Evolutionary conservation across 805 yeast genomes (phyloP).

Genomic region (Lachancea mirantina): DNA sequence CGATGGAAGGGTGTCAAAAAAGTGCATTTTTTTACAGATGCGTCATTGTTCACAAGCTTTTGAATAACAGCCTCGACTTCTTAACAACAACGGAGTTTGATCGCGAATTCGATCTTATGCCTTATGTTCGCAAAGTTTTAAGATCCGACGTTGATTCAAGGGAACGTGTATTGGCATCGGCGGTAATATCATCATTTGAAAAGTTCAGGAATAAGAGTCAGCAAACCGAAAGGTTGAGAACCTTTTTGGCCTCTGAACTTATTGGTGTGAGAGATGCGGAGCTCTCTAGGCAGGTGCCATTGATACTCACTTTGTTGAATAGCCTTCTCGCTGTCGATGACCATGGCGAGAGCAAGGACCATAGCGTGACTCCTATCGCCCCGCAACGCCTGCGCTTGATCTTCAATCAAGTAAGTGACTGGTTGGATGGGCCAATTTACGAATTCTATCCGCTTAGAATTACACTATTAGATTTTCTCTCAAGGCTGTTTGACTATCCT

Average conservation of each 20-base stretch:
- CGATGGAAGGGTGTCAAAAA: slow-evolving; percentile 3
- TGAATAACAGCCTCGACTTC: slow-evolving; percentile 29
- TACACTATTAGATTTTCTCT: slow-evolving; percentile 42
- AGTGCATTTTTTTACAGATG: slow-evolving; percentile 29
- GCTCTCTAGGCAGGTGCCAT: slow-evolving; percentile 38
- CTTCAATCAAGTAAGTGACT: slow-evolving; percentile 42
- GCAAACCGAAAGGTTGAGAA: slow-evolving; percentile 47
- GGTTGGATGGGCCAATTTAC: slow-evolving; percentile 67
- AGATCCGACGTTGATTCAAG: no score
- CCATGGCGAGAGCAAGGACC: slow-evolving; percentile 18
- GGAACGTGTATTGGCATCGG: no score
- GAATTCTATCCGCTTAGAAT: slow-evolving; percentile 47
- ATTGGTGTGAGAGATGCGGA: slow-evolving; percentile 44
- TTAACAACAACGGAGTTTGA: slow-evolving; percentile 22
- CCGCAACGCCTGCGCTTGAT: slow-evolving; percentile 60
- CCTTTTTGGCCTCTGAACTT: slow-evolving; percentile 56
- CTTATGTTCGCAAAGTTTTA: no score
- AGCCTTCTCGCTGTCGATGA: slow-evolving; percentile 29
- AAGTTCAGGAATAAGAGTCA: slow-evolving; percentile 31
- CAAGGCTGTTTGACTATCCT: slow-evolving; percentile 22
- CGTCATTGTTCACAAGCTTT: slow-evolving; percentile 30
- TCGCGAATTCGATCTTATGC: no score
- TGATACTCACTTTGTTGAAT: slow-evolving; percentile 42
- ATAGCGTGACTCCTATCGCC: slow-evolving; percentile 43
- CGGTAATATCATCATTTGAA: slow-evolving; percentile 30